A percentile compares a stretch with the other conserved stretches of the same genome.
phyloP scores from a whole-genome alignment of 2,329 filamentous ascomycete genomes.

The Lecanicillium sp. region DNA sequence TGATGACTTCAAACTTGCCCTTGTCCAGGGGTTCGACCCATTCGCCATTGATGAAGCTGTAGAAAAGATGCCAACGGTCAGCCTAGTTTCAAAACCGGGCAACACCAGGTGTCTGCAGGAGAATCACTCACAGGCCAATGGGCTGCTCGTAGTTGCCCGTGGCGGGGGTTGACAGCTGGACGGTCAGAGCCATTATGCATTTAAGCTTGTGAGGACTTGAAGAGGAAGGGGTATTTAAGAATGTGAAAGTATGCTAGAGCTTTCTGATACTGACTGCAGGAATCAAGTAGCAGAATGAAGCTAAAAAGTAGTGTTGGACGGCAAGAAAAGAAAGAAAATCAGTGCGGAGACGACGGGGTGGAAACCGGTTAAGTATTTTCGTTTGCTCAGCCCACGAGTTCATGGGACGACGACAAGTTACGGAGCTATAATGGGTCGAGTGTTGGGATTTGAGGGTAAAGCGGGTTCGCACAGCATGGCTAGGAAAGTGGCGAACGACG shows the following conservation, averaged over 20 bases:
- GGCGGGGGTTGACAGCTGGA: constrained; percentile 53
- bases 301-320: too few relatives aligned
- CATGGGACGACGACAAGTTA: too few relatives aligned
- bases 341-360: too few relatives aligned
- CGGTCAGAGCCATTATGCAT: constrained; percentile 30
- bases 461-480: too few relatives aligned
- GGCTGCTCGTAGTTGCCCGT: constrained; percentile 44
- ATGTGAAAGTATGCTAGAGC: constrained; percentile 10
- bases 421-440: too few relatives aligned
- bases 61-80: neutral
- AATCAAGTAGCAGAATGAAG: constrained; percentile 6
- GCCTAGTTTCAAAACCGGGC: too few relatives aligned
- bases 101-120: neutral
- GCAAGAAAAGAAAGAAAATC: too few relatives aligned
- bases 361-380: too few relatives aligned
- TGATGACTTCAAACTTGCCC: constrained; percentile 78
- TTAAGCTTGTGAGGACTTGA: neutral
- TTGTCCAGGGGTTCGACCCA: constrained; percentile 50
- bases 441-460: too few relatives aligned
- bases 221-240: constrained; percentile 14
- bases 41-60: constrained; percentile 8
- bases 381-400: too few relatives aligned
- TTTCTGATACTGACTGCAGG: constrained; percentile 8
- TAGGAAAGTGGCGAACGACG: too few relatives aligned
- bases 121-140: constrained; percentile 38